Evolutionary conservation across 1,284 basidiomycete genomes (phyloP).

Genomic region (Schizophyllum commune): DNA sequence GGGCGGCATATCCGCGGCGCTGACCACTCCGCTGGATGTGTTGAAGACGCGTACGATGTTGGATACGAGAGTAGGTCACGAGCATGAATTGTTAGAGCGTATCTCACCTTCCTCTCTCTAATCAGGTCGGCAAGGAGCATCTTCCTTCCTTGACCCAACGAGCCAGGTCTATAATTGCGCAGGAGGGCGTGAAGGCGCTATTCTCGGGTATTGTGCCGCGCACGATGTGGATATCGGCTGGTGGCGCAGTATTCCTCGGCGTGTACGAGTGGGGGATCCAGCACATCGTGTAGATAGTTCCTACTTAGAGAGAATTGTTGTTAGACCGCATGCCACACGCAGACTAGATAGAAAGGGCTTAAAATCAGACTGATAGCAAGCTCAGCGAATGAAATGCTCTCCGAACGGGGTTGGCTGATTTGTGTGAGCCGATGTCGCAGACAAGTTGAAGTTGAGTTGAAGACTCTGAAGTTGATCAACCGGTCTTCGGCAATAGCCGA

Average conservation of each 20-base stretch:
- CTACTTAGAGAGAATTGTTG: no score
- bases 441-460: no score
- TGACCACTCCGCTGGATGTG: constrained; percentile 95
- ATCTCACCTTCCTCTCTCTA: background rate
- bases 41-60: constrained; percentile 98
- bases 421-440: no score
- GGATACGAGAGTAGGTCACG: constrained; percentile 59
- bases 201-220: constrained; percentile 88
- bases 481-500: background rate
- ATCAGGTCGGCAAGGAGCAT: constrained; percentile 43
- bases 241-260: constrained; percentile 95
- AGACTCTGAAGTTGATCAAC: no score
- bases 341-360: no score
- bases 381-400: no score
- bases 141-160: constrained; percentile 50
- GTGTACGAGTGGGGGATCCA: constrained; percentile 72
- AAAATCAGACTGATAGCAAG: no score
- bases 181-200: constrained; percentile 72
- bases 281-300: background rate
- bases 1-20: constrained; percentile 82
- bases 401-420: no score
- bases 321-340: no score
- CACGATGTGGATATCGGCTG: constrained; percentile 93
- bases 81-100: background rate
- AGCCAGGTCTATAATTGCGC: constrained; percentile 56